Percentiles rank a stretch among this genome's conserved stretches.
phyloP scores from a whole-genome alignment of 2,329 filamentous ascomycete genomes.

The Aspergillus sp. region DNA sequence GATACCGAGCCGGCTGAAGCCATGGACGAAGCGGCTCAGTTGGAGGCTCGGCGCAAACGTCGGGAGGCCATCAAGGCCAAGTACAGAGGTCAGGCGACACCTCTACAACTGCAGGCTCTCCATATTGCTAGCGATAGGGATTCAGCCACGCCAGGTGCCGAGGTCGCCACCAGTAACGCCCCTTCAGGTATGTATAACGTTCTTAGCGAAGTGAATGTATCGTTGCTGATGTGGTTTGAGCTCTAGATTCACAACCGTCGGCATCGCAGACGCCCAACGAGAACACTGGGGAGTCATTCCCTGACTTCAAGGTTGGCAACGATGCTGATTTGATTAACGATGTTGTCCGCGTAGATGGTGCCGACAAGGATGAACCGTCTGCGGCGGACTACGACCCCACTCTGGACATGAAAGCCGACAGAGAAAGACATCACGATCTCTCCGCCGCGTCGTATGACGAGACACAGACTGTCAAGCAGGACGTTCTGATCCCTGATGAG shows the following conservation, averaged over 20 bases:
- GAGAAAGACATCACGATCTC: constrained; percentile 61
- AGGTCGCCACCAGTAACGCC: constrained; percentile 38
- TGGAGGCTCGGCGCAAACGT: constrained; percentile 79
- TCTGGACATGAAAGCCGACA: constrained; percentile 82
- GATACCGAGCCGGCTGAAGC: constrained; percentile 51
- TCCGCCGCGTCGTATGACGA: constrained; percentile 58
- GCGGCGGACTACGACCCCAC: constrained; percentile 91
- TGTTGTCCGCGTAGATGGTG: constrained; percentile 34
- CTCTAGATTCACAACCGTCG: constrained; percentile 37
- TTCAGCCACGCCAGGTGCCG: constrained; percentile 50
- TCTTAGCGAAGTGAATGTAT: not conserved
- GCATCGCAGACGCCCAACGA: constrained; percentile 50
- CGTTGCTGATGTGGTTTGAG: constrained; percentile 3
- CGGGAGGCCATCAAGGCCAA: constrained; percentile 84
- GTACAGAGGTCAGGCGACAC: constrained; percentile 67
- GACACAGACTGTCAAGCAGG: constrained; percentile 52
- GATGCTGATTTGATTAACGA: constrained; percentile 66
- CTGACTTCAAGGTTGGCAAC: constrained; percentile 61
- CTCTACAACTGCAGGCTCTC: constrained; percentile 72
- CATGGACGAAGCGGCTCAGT: constrained; percentile 77
- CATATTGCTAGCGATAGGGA: constrained; percentile 60
- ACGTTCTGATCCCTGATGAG: constrained; percentile 47
- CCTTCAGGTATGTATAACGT: constrained; percentile 36
- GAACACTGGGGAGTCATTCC: constrained; percentile 52
- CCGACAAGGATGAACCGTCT: constrained; percentile 72